These are phyloP conservation scores for Mycena sanguinolenta DNA, from an alignment of 768 basidiomycete genomes.

Conservation along the genomic window DNA sequence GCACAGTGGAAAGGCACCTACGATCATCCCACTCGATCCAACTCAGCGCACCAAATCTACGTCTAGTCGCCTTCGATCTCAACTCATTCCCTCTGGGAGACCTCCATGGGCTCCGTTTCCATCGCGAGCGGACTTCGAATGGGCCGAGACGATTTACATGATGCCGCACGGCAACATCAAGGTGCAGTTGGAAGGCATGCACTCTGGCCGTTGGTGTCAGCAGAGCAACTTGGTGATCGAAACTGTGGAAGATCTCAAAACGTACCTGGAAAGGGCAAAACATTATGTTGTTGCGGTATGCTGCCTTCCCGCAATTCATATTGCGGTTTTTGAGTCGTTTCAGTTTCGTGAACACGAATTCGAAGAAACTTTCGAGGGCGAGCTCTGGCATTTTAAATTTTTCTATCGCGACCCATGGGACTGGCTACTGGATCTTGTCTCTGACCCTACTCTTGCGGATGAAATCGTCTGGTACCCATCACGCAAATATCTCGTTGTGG, in stretches of 20 bases:
- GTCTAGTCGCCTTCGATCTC: background rate
- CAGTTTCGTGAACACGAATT: constrained; percentile 31
- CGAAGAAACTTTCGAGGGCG: constrained; percentile 20
- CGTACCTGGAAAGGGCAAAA: constrained; percentile 21
- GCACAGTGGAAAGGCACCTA: constrained; percentile 11
- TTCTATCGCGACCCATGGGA: constrained; percentile 34
- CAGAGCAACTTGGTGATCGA: constrained; percentile 17
- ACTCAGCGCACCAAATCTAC: background rate
- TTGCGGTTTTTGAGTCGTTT: background rate
- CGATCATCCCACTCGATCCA: constrained; percentile 22
- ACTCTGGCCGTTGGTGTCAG: constrained; percentile 22
- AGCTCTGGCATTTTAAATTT: constrained; percentile 24
- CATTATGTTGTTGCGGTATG: constrained; percentile 30
- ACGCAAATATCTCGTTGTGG: constrained; percentile 34
- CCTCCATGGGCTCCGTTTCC: constrained; percentile 33
- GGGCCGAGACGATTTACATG: constrained; percentile 20
- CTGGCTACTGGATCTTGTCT: constrained; percentile 31
- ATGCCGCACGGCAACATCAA: background rate
- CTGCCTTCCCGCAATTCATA: background rate
- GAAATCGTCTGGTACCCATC: constrained; percentile 29
- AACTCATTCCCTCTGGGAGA: constrained; percentile 4
- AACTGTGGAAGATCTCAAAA: constrained; percentile 5
- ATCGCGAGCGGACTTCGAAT: constrained; percentile 26
- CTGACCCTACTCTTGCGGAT: constrained; percentile 25
- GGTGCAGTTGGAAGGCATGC: constrained; percentile 24